Evolutionary conservation across 768 basidiomycete genomes (phyloP).

Genomic region (Kwoniella dejecticola): DNA sequence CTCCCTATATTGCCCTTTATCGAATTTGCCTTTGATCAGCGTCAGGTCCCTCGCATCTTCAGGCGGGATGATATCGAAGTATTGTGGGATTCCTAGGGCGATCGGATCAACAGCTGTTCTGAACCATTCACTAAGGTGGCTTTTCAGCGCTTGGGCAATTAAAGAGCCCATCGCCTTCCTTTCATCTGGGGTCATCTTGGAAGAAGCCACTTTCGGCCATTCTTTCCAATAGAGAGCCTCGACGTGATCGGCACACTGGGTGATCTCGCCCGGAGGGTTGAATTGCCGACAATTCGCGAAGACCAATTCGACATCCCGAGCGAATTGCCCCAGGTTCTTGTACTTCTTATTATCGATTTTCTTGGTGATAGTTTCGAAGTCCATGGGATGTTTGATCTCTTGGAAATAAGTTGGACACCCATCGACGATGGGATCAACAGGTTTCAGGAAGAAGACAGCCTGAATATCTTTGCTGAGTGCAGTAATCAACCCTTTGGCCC

Average conservation of each 20-base stretch:
- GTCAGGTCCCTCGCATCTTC: conserved; percentile 84
- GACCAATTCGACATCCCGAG: conserved; percentile 75
- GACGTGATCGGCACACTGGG: conserved; percentile 71
- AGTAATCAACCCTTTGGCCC: conserved; percentile 38
- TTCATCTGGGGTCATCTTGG: conserved; percentile 73
- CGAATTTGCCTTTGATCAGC: conserved; percentile 78
- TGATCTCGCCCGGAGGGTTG: conserved; percentile 75
- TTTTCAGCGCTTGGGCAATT: conserved; percentile 71
- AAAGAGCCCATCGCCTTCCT: conserved; percentile 74
- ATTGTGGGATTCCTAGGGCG: conserved; percentile 76
- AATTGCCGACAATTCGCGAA: conserved; percentile 89
- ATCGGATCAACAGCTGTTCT: conserved; percentile 70
- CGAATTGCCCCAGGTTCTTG: conserved; percentile 76
- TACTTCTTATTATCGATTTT: conserved; percentile 73
- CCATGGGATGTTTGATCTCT: conserved; percentile 91
- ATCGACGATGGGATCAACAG: conserved; percentile 79
- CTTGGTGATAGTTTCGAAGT: conserved; percentile 75
- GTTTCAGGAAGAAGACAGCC: conserved; percentile 63
- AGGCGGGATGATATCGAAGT: conserved; percentile 79
- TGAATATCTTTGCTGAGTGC: conserved; percentile 28
- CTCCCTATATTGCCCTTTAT: conserved; percentile 75
- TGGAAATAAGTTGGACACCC: conserved; percentile 95
- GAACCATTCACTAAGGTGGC: conserved; percentile 61
- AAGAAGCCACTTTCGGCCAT: conserved; percentile 76
- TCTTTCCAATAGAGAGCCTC: conserved; percentile 80